Evolutionary conservation across 352 stramenopile species (phyloP).

Genomic region (Phytophthora tentaculata): DNA sequence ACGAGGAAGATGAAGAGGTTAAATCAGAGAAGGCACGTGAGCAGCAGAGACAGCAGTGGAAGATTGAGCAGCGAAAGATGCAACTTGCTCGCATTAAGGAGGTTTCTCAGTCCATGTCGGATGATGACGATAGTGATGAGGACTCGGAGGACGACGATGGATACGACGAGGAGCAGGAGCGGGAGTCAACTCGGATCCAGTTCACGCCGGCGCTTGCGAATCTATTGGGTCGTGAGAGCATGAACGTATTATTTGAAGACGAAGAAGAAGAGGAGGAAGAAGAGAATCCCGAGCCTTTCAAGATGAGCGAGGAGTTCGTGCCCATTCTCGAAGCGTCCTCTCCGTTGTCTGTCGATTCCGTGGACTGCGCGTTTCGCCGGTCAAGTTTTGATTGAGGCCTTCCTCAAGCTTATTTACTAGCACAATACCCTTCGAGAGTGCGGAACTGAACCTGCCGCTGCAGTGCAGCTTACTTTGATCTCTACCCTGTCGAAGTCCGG

Average conservation of each 20-base stretch:
- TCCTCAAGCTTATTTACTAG: slow-evolving; percentile 37
- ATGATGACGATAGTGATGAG: slow-evolving; percentile 43
- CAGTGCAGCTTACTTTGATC: background rate
- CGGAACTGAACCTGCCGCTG: background rate
- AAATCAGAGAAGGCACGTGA: slow-evolving; percentile 37
- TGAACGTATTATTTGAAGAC: slow-evolving; percentile 66
- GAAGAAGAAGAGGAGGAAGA: slow-evolving; percentile 60
- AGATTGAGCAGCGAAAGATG: slow-evolving; percentile 44
- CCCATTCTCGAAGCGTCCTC: slow-evolving; percentile 61
- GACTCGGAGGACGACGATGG: slow-evolving; percentile 40
- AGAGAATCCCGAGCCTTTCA: slow-evolving; percentile 30
- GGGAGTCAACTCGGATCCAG: slow-evolving; percentile 46
- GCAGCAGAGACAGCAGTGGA: slow-evolving; percentile 42
- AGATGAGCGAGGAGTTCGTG: slow-evolving; percentile 55
- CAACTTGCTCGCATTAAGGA: slow-evolving; percentile 40
- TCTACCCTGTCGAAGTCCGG: slow-evolving; percentile 25
- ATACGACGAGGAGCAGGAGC: slow-evolving; percentile 40
- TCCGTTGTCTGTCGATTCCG: slow-evolving; percentile 43
- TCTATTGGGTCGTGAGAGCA: slow-evolving; percentile 53
- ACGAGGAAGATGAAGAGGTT: slow-evolving; percentile 27
- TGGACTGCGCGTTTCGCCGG: slow-evolving; percentile 50
- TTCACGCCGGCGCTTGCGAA: slow-evolving; percentile 53
- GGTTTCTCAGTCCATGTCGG: slow-evolving; percentile 29
- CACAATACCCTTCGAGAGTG: too few species aligned
- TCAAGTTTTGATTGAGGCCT: slow-evolving; percentile 42